Base-by-base conservation (phyloP, 768 basidiomycete genomes). In the Sistotremastrum suecicum region DNA sequence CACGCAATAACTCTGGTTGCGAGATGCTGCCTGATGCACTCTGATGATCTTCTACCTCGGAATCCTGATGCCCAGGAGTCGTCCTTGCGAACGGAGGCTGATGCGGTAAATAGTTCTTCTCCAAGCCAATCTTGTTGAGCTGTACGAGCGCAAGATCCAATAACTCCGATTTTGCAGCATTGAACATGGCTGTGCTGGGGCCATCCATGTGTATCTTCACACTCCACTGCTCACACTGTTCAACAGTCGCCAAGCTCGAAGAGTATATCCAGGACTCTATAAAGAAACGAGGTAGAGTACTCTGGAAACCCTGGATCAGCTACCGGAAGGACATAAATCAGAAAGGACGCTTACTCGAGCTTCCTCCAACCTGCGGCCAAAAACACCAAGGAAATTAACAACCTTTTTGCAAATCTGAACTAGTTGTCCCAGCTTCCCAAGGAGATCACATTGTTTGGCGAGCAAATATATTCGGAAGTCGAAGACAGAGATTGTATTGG, bases 181-280 rank as follows among this genome's bases (percentile, higher is more conserved):
- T 75, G 55, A 82, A 78, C 5, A 68, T 64, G 29, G 68, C 62
- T 11, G 75, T 58, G 7, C 67, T 57, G 2, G 66, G 46, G 2
- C 70, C 66, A 42, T 80, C 71, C 40, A 78, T 58, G 28, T 68
- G 64, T 48, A 67, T 62, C 1, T 60, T 51, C n/a, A 64, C 58
- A 7, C 72, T 70, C 86, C 89, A 91, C 2, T 63, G 60, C 50
- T 86, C 81, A 54, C 82, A 86, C 52, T 80, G 79, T 8, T 87
- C 80, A 30, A 90, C 76, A 39, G 83, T 78, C 51, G 81, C 87
- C 39, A 92, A 67, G 12, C 88, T 80, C 0, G 91, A 88, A 11
- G 85, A 88, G 62, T 89, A 97, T 34, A 75, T 82, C 95, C 95
- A 99, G 0, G 86, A 82, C 58, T 95, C 87, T 34, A 95, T 68